A percentile compares a stretch with the other conserved stretches of the same genome.
phyloP scores from a whole-genome alignment of 768 basidiomycete species.

The Russula earlei region DNA sequence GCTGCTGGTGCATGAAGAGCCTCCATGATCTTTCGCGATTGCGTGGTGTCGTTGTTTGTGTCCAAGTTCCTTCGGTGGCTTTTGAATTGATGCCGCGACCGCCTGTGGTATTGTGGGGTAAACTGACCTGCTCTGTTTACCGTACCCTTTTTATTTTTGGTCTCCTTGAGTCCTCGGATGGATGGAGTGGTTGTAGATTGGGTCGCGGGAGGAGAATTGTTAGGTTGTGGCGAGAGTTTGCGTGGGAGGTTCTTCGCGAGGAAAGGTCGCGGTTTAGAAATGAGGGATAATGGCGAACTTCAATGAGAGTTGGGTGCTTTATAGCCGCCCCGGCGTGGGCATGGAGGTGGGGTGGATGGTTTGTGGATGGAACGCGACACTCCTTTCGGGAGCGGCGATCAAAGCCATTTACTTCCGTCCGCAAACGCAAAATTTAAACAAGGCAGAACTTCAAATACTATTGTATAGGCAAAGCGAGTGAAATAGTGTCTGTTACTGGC shows the following conservation, averaged over 20 bases:
- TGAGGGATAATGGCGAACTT: neutral
- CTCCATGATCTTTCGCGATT: neutral
- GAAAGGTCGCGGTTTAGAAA: too few relatives aligned
- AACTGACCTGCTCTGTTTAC: too few relatives aligned
- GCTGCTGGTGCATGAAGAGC: neutral
- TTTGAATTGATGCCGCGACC: too few relatives aligned
- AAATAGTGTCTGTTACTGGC: neutral
- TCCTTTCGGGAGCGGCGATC: neutral
- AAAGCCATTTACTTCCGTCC: neutral
- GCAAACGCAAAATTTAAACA: neutral
- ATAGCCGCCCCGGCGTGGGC: neutral
- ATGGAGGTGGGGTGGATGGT: neutral
- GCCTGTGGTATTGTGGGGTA: too few relatives aligned
- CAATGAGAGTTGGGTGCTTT: neutral
- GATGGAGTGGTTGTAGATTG: neutral
- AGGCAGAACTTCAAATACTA: neutral
- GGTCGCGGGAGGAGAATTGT: neutral
- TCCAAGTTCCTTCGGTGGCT: too few relatives aligned
- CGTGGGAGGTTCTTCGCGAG: neutral
- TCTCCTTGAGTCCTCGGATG: neutral
- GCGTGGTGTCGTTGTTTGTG: neutral
- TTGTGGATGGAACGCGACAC: too few relatives aligned
- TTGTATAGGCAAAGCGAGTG: neutral
- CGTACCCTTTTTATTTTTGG: neutral
- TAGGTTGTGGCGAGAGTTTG: conserved; percentile 5